phyloP scores from a whole-genome alignment of 805 yeast species.

The Candida michaelii region DNA sequence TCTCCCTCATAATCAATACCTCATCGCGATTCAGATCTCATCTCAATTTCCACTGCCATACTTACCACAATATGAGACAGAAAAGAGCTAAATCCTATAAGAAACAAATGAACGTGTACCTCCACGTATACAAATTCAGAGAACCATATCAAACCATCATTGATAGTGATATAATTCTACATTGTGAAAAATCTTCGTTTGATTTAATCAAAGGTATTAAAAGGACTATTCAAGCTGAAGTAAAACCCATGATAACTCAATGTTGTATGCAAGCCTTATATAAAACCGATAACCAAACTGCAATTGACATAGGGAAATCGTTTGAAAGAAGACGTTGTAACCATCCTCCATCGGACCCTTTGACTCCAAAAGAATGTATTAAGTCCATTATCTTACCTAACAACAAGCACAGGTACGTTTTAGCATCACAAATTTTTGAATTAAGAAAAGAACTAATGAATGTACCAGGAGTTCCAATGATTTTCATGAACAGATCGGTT shows the following conservation, averaged over 20 bases:
- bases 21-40: background rate
- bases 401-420: conserved; percentile 87
- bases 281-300: conserved; percentile 65
- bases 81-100: conserved; percentile 92
- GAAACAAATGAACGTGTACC: conserved; percentile 85
- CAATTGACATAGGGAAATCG: conserved; percentile 75
- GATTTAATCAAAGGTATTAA: conserved; percentile 80
- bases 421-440: conserved; percentile 77
- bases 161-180: conserved; percentile 74
- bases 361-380: conserved; percentile 74
- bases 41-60: background rate
- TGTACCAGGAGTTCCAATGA: conserved; percentile 86
- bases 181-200: conserved; percentile 64
- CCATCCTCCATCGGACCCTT: conserved; percentile 65
- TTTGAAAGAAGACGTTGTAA: conserved; percentile 93
- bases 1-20: too few relatives aligned
- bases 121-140: conserved; percentile 85
- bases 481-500: conserved; percentile 86
- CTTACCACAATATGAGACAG: conserved; percentile 70
- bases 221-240: conserved; percentile 80
- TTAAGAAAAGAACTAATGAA: conserved; percentile 68
- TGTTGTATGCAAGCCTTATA: conserved; percentile 91
- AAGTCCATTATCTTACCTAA: conserved; percentile 64
- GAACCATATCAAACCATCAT: conserved; percentile 90
- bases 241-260: conserved; percentile 90